Evolutionary conservation across 2,329 filamentous ascomycete species (phyloP), one percentile per base, ranked within the genome.

Genomic region (Dactylellina sp.): DNA sequence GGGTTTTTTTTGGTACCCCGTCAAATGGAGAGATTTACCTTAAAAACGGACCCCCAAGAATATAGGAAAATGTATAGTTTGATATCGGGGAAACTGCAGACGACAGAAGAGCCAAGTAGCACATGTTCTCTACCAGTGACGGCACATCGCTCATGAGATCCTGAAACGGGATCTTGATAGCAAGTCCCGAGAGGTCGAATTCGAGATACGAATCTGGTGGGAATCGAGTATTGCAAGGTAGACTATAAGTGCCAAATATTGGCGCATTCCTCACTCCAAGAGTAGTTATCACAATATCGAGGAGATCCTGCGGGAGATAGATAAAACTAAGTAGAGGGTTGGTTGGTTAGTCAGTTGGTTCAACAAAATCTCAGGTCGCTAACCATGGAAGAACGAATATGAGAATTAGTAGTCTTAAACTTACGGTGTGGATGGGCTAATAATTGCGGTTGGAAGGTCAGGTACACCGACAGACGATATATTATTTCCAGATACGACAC

Each of bases 11-110:
- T 24, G 18, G 18, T 14, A 6, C 11, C 46, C 37, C 2, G 16
- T 39, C 1, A 53, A n/a, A 16, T n/a, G 5, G 1, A 24, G 7
- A 1, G 1, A 53, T 35, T 6, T 53, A 70, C 64, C 56, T 70
- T 37, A 50, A 28, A 70, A 70, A 70, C 7, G 55, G 55, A 1
- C 28, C 64, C 14, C 64, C 64, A 1, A 70, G 22, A 4, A 70
- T 20, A 40, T 61, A 70, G 25, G 55, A 61, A 47, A 70, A 44
- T 6, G 20, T 50, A 68, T 59, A 60, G 9, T 25, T 28, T 20
- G 42, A 3, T 25, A 66, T 4, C 11, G 14, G 16, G 9, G 12
- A 50, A 20, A 47, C 9, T 28, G 52, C 14, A 46, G 28, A 42
- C 42, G 62, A 37, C 42, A 49, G 32, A 7, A 66, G 16, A 2